Base-by-base conservation (phyloP, 179 eudicot species). In the Actinidia polygama region DNA sequence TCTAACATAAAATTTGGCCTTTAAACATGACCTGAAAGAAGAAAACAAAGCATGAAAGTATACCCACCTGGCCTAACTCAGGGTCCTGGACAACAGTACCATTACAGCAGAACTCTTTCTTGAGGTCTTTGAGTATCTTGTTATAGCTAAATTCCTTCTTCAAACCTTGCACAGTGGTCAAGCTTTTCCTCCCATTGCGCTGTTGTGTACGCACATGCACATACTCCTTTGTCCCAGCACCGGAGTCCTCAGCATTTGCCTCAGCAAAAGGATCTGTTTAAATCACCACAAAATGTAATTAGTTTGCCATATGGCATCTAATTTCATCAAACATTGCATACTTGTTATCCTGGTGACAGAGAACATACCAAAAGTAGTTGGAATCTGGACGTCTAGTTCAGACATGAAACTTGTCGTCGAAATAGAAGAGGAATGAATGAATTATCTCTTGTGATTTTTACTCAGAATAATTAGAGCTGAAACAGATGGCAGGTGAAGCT, bases 21-120 rank as follows among this genome's bases (percentile, higher is more conserved):
- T 40, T 4, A 30, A 9, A 14, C 36, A 40, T 24, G 18, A 66
- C 70, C 23, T 26, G 14, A 63, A 66, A 4, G 70, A 69, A 69
- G n/a, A 40, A 69, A 36, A 40, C 11, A 40, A 8, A 21, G 44
- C 44, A 6, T 24, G 30, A 14, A 69, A 40, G 10, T 66, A 21
- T 15, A 16, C 73, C 15, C 50, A 83, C 85, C 81, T 83, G 81
- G 85, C 85, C 85, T 57, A 83, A 75, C 74, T 83, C 85, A 18
- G 81, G 81, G 54, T 83, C 85, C 61, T 83, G 85, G 61, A 83
- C 85, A 77, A 83, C 85, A 40, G 85, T 83, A 78, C 85, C 85
- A 83, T 83, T 83, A 61, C 81, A 79, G 55, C 80, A 78, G 10
- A 83, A 83, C 26, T 73, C 77, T 40, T 73, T 73, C 77, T 73